Conservation (phyloP, 2,329 filamentous ascomycete species). For the Orbilia brochopaga region DNA sequence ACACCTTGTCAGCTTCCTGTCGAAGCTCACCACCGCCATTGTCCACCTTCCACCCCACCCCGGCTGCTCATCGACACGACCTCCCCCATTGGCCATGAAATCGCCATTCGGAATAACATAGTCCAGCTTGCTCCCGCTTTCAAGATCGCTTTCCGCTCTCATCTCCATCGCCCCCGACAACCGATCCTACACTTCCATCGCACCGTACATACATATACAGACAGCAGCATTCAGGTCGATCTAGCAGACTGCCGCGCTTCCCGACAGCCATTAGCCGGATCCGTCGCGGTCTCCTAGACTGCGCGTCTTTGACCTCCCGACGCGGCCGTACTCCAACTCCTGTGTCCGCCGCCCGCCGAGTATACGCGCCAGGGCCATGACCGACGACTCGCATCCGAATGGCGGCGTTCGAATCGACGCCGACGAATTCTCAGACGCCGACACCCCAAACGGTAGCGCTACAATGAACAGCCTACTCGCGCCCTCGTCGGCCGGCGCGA, state of each 20-base stretch:
- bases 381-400: conserved; percentile 49
- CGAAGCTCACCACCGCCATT: conserved; percentile 18
- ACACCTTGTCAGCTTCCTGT: conserved; percentile 41
- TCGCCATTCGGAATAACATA: conserved; percentile 38
- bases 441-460: conserved; percentile 13
- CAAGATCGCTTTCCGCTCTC: conserved; percentile 9
- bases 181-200: background rate
- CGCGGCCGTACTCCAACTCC: conserved; percentile 1
- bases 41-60: conserved; percentile 25
- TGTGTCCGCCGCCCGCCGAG: background rate
- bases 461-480: conserved; percentile 15
- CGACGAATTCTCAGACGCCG: conserved; percentile 26
- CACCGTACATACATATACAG: background rate
- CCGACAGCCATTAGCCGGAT: conserved; percentile 5
- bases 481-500: conserved; percentile 16
- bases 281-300: conserved; percentile 24
- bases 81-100: conserved; percentile 32
- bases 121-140: conserved; percentile 10
- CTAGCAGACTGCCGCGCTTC: conserved; percentile 8
- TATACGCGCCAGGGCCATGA: conserved; percentile 14
- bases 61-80: conserved; percentile 21
- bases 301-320: conserved; percentile 1
- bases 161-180: background rate
- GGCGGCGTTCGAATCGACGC: conserved; percentile 44
- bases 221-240: background rate